These are phyloP conservation scores for Daucus carota DNA, from an alignment of 129 eudicot species.

Conservation along the genomic window DH1_v3.0 NC_030385.2:39064501-39065000, in stretches of 20 bases:
- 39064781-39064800: conserved; percentile 64
- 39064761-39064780: conserved; percentile 61
- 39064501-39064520: background rate
- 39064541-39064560: background rate
- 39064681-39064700: conserved; percentile 76
- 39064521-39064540: background rate
- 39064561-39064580: background rate
- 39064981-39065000: conserved; percentile 46
- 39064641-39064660: background rate
- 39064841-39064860: conserved; percentile 84
- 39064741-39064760: conserved; percentile 51
- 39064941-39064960: conserved; percentile 57
- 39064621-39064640: background rate
- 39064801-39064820: conserved; percentile 79
- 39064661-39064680: conserved; percentile 57
- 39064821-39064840: conserved; percentile 78
- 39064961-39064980: conserved; percentile 52
- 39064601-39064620: background rate
- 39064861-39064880: conserved; percentile 78
- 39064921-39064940: conserved; percentile 64
- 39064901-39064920: conserved; percentile 78
- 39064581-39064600: background rate
- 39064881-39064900: conserved; percentile 87
- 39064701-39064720: conserved; percentile 78
- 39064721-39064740: conserved; percentile 64